A percentile compares a stretch with the other conserved stretches of the same genome.
These are phyloP conservation scores for Ceratobasidium sp. DNA, from an alignment of 1,284 basidiomycete genomes.

Conservation along the genomic window DNA sequence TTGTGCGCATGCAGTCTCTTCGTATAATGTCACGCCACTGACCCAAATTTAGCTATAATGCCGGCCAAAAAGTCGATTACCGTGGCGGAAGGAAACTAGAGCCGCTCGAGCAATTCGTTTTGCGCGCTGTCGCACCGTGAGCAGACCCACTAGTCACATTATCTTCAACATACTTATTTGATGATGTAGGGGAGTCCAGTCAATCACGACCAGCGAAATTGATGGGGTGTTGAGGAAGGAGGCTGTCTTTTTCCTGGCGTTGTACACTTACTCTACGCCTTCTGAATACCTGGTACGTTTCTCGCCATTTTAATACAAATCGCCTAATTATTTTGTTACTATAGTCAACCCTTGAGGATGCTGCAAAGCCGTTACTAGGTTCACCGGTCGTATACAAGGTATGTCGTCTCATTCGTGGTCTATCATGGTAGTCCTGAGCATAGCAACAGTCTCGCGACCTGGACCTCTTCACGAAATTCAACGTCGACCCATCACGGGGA, in stretches of 20 bases:
- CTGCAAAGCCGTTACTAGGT: constrained; percentile 73
- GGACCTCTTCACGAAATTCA: constrained; percentile 67
- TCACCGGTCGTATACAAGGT: constrained; percentile 73
- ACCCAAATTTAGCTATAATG: constrained; percentile 56
- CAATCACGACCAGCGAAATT: constrained; percentile 64
- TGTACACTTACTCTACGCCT: constrained; percentile 66
- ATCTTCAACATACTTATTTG: background rate
- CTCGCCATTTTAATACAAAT: background rate
- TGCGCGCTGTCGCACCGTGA: constrained; percentile 75
- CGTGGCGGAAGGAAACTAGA: constrained; percentile 75
- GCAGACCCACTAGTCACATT: constrained; percentile 50
- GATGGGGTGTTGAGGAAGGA: constrained; percentile 67
- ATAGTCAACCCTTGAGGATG: constrained; percentile 65
- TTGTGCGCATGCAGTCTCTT: constrained; percentile 65
- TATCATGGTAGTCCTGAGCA: constrained; percentile 47
- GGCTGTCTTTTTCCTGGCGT: constrained; percentile 79
- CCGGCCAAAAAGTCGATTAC: constrained; percentile 74
- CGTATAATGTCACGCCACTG: constrained; percentile 52
- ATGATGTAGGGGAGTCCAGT: constrained; percentile 61
- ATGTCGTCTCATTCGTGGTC: constrained; percentile 58
- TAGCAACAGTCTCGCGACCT: constrained; percentile 57
- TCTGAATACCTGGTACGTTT: constrained; percentile 55
- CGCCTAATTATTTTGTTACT: background rate
- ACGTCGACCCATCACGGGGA: constrained; percentile 61
- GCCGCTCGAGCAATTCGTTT: constrained; percentile 76